A percentile compares a stretch with the other conserved stretches of the same genome.
Conservation (phyloP, 345 rosid genomes). For the Orychophragmus violaceus region DNA sequence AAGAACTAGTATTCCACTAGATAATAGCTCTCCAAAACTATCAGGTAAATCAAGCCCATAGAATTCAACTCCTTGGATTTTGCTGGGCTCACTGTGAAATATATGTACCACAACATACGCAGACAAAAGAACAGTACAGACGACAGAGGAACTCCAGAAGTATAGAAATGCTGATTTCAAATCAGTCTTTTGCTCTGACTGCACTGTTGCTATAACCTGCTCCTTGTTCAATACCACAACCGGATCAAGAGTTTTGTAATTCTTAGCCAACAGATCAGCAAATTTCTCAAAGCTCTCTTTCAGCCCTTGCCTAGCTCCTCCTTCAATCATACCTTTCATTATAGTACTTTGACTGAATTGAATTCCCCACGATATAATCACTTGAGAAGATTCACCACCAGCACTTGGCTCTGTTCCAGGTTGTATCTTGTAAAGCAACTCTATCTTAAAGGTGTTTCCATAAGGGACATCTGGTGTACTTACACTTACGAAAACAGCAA, state of each 20-base stretch:
- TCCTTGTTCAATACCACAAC: slow-evolving; percentile 38
- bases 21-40: slow-evolving; percentile 75
- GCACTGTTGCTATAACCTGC: slow-evolving; percentile 53
- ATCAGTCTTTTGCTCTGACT: slow-evolving; percentile 57
- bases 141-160: slow-evolving; percentile 60
- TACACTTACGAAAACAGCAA: slow-evolving; percentile 46
- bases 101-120: slow-evolving; percentile 57
- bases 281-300: slow-evolving; percentile 71
- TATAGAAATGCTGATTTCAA: slow-evolving; percentile 53
- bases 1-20: slow-evolving; percentile 48
- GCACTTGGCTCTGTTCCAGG: slow-evolving; percentile 45
- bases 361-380: slow-evolving; percentile 70
- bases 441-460: slow-evolving; percentile 58
- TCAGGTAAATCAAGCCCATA: slow-evolving; percentile 79
- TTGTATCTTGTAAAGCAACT: slow-evolving; percentile 72
- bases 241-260: slow-evolving; percentile 39
- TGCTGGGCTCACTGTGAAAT: slow-evolving; percentile 42
- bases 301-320: slow-evolving; percentile 76
- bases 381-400: slow-evolving; percentile 53
- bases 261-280: slow-evolving; percentile 46
- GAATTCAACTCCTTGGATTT: slow-evolving; percentile 63
- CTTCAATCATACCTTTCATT: slow-evolving; percentile 87
- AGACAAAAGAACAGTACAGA: slow-evolving; percentile 49
- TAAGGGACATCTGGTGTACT: slow-evolving; percentile 83
- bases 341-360: slow-evolving; percentile 57